These are phyloP conservation scores for Chaetomiaceae sp. DNA, from an alignment of 2,329 filamentous ascomycete genomes.

Conservation along the genomic window DNA sequence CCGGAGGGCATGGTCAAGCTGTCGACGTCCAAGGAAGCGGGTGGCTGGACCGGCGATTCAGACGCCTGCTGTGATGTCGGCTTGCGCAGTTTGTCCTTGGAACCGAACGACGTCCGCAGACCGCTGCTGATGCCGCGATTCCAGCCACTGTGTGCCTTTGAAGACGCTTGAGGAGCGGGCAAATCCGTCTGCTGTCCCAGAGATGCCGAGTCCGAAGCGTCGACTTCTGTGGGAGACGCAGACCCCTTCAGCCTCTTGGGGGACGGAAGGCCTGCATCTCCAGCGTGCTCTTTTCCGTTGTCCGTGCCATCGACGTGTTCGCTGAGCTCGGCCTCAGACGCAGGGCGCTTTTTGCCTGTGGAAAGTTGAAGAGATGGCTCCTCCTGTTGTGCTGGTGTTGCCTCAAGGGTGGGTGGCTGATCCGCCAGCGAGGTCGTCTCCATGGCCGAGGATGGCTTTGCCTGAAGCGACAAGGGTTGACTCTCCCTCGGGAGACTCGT, in stretches of 20 bases:
- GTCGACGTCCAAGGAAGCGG: background rate
- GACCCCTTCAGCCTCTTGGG: conserved; percentile 5
- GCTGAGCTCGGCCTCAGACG: background rate
- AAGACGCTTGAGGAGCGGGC: background rate
- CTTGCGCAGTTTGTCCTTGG: conserved; percentile 6
- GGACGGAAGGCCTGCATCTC: background rate
- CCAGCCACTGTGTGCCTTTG: conserved; percentile 23
- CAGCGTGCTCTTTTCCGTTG: background rate
- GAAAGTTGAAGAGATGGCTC: background rate
- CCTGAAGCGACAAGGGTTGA: background rate
- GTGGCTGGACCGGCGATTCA: background rate
- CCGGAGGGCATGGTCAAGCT: conserved; percentile 12
- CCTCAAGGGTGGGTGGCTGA: background rate
- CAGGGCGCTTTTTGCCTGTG: conserved; percentile 8
- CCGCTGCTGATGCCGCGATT: conserved; percentile 29
- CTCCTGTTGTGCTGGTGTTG: background rate
- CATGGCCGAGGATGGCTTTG: background rate
- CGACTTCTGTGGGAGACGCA: background rate
- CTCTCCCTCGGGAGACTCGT: background rate
- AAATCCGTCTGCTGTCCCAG: background rate
- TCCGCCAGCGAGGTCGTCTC: background rate
- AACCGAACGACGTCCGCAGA: conserved; percentile 28
- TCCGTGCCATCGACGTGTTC: background rate
- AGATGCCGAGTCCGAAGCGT: background rate
- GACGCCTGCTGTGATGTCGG: background rate